These are phyloP conservation scores for Cryptococcus sp. DNA, from an alignment of 1,284 basidiomycete species.

Conservation along the genomic window DNA sequence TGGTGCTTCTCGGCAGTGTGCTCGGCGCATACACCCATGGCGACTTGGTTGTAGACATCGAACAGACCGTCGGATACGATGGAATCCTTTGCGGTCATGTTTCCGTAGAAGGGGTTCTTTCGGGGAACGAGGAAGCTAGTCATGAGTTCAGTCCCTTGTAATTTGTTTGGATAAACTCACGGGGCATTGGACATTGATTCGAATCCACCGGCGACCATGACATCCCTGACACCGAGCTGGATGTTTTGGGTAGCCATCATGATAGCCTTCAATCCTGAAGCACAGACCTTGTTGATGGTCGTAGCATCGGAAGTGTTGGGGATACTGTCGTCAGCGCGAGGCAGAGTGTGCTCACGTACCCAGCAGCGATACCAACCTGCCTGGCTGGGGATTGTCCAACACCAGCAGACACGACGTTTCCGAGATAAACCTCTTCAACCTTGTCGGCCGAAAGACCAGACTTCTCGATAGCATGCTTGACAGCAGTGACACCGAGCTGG, in stretches of 20 bases:
- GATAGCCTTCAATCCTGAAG: conserved; percentile 90
- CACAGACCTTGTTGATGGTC: conserved; percentile 99
- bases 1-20: conserved; percentile 74
- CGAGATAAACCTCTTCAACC: conserved; percentile 94
- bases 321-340: conserved; percentile 45
- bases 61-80: conserved; percentile 90
- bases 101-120: conserved; percentile 80
- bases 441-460: conserved; percentile 73
- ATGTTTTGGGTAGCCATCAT: conserved; percentile 91
- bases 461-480: conserved; percentile 82
- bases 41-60: conserved; percentile 92
- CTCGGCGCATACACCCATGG: conserved; percentile 96
- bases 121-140: conserved; percentile 86
- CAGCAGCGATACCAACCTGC: conserved; percentile 85
- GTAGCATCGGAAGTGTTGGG: conserved; percentile 86
- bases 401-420: conserved; percentile 94
- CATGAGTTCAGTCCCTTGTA: background rate
- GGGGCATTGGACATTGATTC: conserved; percentile 97
- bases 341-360: conserved; percentile 48
- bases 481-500: conserved; percentile 80
- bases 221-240: conserved; percentile 68
- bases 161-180: conserved; percentile 53
- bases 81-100: conserved; percentile 80
- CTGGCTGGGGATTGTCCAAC: conserved; percentile 92
- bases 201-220: conserved; percentile 92